Conservation (phyloP, 345 rosid genomes). For the Sisymbrium altissimum region DNA sequence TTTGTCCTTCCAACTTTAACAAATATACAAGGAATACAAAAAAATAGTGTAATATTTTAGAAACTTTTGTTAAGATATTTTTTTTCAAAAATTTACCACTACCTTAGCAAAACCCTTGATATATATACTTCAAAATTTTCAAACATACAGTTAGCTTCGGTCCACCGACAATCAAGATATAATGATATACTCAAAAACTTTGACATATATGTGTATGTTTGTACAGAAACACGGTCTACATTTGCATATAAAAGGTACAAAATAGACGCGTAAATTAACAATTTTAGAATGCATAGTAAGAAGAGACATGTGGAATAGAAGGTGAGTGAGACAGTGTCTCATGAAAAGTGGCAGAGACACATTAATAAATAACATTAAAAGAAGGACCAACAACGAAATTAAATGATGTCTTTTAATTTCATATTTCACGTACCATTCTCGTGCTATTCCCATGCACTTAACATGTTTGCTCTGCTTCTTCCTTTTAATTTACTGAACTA, state of each 20-base stretch:
- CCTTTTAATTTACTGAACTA: constrained; percentile 22
- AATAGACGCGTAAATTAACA: neutral
- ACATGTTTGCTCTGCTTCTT: constrained; percentile 31
- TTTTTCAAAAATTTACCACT: neutral
- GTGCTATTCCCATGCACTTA: constrained; percentile 35
- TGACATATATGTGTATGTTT: neutral
- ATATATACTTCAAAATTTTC: too few relatives aligned
- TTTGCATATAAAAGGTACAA: constrained; percentile 5
- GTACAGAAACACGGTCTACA: neutral
- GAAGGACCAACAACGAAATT: constrained; percentile 26
- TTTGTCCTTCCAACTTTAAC: neutral
- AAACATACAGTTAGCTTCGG: too few relatives aligned
- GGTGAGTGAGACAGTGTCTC: constrained; percentile 29
- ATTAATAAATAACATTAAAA: constrained; percentile 26
- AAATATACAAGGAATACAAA: neutral
- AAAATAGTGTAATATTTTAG: neutral
- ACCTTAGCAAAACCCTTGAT: neutral
- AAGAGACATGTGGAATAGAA: constrained; percentile 22
- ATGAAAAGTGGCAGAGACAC: constrained; percentile 34
- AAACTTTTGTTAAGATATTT: neutral
- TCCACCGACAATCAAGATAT: constrained; percentile 1
- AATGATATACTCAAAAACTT: neutral
- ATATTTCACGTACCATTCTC: constrained; percentile 36
- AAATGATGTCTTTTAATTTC: constrained; percentile 29
- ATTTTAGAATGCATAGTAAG: constrained; percentile 15